Evolutionary conservation across 306 rosid genomes (phyloP).

Genomic region (Sechiopsis laciniata): DNA sequence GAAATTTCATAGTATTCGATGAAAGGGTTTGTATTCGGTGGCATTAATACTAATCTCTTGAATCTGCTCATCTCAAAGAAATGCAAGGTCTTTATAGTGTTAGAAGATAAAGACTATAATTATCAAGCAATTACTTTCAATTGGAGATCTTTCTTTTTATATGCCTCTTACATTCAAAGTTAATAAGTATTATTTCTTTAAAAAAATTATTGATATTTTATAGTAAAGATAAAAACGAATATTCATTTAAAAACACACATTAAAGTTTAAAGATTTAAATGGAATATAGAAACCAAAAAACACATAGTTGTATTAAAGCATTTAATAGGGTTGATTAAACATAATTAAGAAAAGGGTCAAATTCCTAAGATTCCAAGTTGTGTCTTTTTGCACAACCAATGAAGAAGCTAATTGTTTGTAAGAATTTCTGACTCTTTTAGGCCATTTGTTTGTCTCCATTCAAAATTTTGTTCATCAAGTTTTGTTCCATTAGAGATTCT

Average conservation of each 20-base stretch:
- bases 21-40: too few species aligned
- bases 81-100: too few species aligned
- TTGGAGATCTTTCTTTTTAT: too few species aligned
- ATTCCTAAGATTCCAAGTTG: conserved; percentile 5
- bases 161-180: too few species aligned
- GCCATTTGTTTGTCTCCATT: neutral
- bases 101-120: too few species aligned
- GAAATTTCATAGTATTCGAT: too few species aligned
- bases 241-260: too few species aligned
- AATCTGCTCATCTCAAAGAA: too few species aligned
- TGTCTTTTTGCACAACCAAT: neutral
- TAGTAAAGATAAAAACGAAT: neutral
- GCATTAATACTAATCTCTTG: too few species aligned
- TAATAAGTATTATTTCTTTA: too few species aligned
- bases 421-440: conserved; percentile 1
- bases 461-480: neutral
- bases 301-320: neutral
- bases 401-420: conserved; percentile 4
- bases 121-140: too few species aligned
- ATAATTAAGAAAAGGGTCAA: neutral
- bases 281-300: neutral
- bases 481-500: conserved; percentile 10
- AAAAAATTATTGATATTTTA: neutral
- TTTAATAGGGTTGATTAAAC: neutral
- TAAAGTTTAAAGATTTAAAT: neutral